A percentile compares a stretch with the other conserved stretches of the same genome.
These are phyloP conservation scores for Naematelia aurantialba DNA, from an alignment of 768 basidiomycete genomes.

Conservation along the genomic window DNA sequence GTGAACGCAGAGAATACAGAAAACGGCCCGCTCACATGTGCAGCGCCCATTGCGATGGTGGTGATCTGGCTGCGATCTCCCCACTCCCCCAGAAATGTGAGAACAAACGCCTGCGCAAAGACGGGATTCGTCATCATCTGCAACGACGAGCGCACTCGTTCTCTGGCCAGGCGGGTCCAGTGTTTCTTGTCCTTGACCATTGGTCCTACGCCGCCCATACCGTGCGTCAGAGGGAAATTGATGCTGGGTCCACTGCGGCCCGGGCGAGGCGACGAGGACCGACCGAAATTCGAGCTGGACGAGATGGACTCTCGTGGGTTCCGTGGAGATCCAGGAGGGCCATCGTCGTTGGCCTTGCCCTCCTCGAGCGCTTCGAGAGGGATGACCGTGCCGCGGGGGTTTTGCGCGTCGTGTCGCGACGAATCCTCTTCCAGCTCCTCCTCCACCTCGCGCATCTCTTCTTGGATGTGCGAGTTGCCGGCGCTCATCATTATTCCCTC, in stretches of 20 bases:
- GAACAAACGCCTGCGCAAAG: slow-evolving; percentile 87
- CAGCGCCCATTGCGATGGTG: slow-evolving; percentile 90
- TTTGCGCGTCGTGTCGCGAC: slow-evolving; percentile 53
- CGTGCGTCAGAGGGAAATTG: slow-evolving; percentile 19
- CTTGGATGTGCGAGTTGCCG: slow-evolving; percentile 75
- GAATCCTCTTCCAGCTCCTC: slow-evolving; percentile 84
- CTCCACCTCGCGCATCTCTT: slow-evolving; percentile 94
- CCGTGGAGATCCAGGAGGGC: slow-evolving; percentile 4
- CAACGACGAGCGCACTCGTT: slow-evolving; percentile 77
- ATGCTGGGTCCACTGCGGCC: slow-evolving; percentile 14
- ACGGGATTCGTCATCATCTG: slow-evolving; percentile 82
- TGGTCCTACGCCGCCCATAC: slow-evolving; percentile 18
- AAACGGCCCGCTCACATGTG: slow-evolving; percentile 64
- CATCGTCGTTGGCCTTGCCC: slow-evolving; percentile 50
- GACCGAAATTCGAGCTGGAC: not conserved
- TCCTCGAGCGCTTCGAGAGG: slow-evolving; percentile 75
- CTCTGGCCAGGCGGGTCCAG: slow-evolving; percentile 46
- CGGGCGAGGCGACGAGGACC: slow-evolving; percentile 10
- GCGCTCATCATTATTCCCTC: slow-evolving; percentile 77
- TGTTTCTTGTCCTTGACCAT: slow-evolving; percentile 16
- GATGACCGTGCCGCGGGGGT: slow-evolving; percentile 50
- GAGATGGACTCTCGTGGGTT: not conserved
- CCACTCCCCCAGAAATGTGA: slow-evolving; percentile 99
- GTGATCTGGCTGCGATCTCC: slow-evolving; percentile 96
- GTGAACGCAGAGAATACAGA: not conserved